Percentiles rank a stretch among this genome's conserved stretches.
Conservation (phyloP, 2,329 filamentous ascomycete genomes). For the Metarhizium album region DNA sequence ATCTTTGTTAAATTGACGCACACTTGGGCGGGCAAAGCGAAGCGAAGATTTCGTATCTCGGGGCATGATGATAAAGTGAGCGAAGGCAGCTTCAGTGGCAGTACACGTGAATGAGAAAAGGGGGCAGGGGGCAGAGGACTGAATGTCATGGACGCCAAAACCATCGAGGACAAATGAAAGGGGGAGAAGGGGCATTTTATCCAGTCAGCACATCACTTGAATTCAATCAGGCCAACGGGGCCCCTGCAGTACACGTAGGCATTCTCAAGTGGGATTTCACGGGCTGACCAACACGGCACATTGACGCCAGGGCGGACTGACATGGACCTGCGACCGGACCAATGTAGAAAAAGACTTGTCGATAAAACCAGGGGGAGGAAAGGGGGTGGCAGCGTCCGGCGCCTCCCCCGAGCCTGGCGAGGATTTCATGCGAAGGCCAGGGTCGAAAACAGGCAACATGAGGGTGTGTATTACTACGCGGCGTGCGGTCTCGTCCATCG, state of each 20-base stretch:
- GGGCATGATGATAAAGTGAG: background rate
- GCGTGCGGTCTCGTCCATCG: background rate
- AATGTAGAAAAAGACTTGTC: background rate
- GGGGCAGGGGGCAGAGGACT: too few relatives aligned
- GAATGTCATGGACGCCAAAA: too few relatives aligned
- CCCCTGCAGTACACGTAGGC: background rate
- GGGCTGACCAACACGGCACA: background rate
- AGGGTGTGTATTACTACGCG: background rate
- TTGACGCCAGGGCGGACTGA: background rate
- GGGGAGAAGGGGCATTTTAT: background rate
- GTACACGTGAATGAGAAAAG: too few relatives aligned
- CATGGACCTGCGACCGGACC: background rate
- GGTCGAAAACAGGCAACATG: background rate
- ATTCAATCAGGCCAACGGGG: background rate
- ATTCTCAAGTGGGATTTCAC: background rate
- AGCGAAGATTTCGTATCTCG: background rate
- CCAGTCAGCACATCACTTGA: background rate
- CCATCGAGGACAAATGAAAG: too few relatives aligned
- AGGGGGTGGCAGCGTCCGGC: background rate
- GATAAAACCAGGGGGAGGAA: background rate
- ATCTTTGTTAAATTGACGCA: background rate
- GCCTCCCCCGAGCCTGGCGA: background rate
- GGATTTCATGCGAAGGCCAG: background rate
- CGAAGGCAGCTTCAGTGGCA: too few relatives aligned
- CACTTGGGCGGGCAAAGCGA: background rate